phyloP scores from a whole-genome alignment of 495 filamentous ascomycete species.

The Trichocladium antarcticum region DNA sequence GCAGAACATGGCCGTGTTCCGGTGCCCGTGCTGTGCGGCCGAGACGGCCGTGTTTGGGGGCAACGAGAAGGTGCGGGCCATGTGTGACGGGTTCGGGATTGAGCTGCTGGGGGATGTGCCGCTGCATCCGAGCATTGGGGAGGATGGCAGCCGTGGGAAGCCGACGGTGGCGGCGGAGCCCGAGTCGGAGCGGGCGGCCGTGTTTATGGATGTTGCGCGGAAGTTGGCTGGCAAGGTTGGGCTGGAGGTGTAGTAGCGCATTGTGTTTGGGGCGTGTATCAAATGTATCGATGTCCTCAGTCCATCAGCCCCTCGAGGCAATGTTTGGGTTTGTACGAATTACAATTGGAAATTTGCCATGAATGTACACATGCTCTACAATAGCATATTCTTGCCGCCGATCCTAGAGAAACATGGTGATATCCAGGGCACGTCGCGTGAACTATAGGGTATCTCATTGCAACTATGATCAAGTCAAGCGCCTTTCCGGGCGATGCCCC shows the following conservation, averaged over 20 bases:
- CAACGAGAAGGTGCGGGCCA: slow-evolving; percentile 34
- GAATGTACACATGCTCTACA: neutral
- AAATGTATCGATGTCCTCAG: too few species aligned
- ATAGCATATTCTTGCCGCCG: too few species aligned
- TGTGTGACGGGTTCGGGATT: slow-evolving; percentile 49
- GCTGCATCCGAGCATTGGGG: slow-evolving; percentile 73
- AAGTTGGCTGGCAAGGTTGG: slow-evolving; percentile 45
- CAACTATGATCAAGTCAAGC: neutral
- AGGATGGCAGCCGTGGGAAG: slow-evolving; percentile 78
- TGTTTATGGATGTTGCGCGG: slow-evolving; percentile 60
- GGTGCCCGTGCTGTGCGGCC: slow-evolving; percentile 63
- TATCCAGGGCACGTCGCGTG: too few species aligned
- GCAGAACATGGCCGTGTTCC: slow-evolving; percentile 87
- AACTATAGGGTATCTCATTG: slow-evolving; percentile 4
- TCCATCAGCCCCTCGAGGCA: too few species aligned
- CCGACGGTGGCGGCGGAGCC: slow-evolving; percentile 86
- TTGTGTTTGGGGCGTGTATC: too few species aligned
- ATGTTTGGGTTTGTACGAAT: too few species aligned
- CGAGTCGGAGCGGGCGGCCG: slow-evolving; percentile 53
- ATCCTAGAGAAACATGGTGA: too few species aligned
- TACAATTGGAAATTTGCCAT: too few species aligned
- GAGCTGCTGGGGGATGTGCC: slow-evolving; percentile 82
- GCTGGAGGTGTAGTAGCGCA: slow-evolving; percentile 15
- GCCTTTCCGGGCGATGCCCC: neutral
- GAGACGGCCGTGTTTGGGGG: slow-evolving; percentile 71